Evolutionary conservation across 1,139 yeast species (phyloP).

Genomic region (Tardiomyces depauwii): DNA sequence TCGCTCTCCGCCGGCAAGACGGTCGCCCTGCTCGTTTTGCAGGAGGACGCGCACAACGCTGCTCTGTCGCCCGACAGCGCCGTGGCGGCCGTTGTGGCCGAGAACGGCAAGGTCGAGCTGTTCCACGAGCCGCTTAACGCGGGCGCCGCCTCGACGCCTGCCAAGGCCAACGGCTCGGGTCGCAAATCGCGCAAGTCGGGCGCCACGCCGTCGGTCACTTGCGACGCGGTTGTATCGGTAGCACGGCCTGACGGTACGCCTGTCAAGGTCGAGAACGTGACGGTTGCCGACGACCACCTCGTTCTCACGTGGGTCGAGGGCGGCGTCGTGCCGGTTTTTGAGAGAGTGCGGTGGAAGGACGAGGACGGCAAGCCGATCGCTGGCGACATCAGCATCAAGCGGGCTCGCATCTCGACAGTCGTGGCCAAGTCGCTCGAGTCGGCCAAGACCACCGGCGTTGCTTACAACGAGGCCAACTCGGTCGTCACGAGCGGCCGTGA

Average conservation of each 20-base stretch:
- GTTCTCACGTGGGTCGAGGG: conserved; percentile 62
- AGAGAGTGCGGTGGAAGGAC: conserved; percentile 46
- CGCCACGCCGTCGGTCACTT: conserved; percentile 10
- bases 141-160: conserved; percentile 4
- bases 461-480: conserved; percentile 67
- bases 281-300: conserved; percentile 28
- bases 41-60: conserved; percentile 44
- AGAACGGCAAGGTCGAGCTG: conserved; percentile 52
- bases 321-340: conserved; percentile 36
- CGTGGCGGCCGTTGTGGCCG: conserved; percentile 48
- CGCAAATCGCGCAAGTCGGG: conserved; percentile 4
- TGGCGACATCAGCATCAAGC: conserved; percentile 27
- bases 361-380: conserved; percentile 15
- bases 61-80: conserved; percentile 26
- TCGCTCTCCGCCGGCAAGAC: conserved; percentile 33
- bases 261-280: conserved; percentile 33
- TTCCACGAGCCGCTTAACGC: conserved; percentile 25
- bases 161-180: conserved; percentile 21
- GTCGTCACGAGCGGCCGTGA: conserved; percentile 34
- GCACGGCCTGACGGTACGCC: conserved; percentile 12
- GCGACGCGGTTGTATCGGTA: conserved; percentile 14
- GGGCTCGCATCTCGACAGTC: conserved; percentile 24
- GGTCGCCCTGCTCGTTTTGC: conserved; percentile 51
- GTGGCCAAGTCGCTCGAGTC: conserved; percentile 13
- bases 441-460: conserved; percentile 58